Conservation (phyloP, 192 early-diverging fungal genomes). For the Coemansia sp. region DNA sequence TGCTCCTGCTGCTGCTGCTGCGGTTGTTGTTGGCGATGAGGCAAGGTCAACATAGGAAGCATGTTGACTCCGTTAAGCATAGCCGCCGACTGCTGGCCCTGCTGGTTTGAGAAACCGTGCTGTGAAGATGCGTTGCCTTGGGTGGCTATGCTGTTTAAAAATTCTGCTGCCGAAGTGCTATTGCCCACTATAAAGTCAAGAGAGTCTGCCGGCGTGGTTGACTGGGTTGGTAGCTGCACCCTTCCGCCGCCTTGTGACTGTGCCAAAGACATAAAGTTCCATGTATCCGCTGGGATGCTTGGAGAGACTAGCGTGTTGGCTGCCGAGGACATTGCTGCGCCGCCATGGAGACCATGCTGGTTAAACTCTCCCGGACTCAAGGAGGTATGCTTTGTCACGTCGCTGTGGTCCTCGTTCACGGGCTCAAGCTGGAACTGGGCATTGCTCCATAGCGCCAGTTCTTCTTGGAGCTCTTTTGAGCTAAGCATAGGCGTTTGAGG, state of each 20-base stretch:
- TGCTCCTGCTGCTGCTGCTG: not conserved
- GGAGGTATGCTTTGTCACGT: not conserved
- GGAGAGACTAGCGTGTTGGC: not conserved
- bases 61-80: slow-evolving; percentile 28
- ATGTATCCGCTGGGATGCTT: slow-evolving; percentile 10
- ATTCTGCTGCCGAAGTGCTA: slow-evolving; percentile 20
- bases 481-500: slow-evolving; percentile 56
- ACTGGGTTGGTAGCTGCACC: not conserved
- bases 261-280: slow-evolving; percentile 10
- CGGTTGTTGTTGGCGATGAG: slow-evolving; percentile 21
- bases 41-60: slow-evolving; percentile 25
- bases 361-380: not conserved
- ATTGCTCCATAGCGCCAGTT: slow-evolving; percentile 67
- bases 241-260: slow-evolving; percentile 7
- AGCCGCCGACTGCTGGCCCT: slow-evolving; percentile 15
- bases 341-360: not conserved
- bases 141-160: slow-evolving; percentile 34
- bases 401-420: slow-evolving; percentile 18
- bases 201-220: slow-evolving; percentile 15
- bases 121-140: slow-evolving; percentile 11
- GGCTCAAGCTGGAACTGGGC: slow-evolving; percentile 70
- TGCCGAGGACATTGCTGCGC: not conserved
- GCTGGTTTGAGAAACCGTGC: slow-evolving; percentile 14
- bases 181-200: slow-evolving; percentile 40
- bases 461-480: slow-evolving; percentile 63